Percentiles rank a stretch among this genome's conserved stretches.
Conservation (phyloP, 441 rosid species). For the Adansonia rubrostipa region DNA sequence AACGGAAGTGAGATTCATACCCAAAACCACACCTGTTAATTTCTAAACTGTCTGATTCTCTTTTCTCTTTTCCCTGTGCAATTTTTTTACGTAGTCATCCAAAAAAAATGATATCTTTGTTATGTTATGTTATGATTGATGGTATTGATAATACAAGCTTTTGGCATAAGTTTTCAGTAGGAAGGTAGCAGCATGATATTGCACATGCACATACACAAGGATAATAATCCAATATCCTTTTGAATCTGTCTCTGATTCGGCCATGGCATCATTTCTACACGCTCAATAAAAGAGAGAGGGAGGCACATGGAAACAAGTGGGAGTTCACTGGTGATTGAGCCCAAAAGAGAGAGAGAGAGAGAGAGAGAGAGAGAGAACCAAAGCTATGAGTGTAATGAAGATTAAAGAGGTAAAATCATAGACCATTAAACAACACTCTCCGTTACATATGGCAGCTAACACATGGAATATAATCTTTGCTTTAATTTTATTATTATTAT, state of each 20-base stretch:
- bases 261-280: conserved; percentile 20
- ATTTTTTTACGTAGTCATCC: not conserved
- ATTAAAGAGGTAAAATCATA: not conserved
- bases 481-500: not conserved
- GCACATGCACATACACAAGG: conserved; percentile 7
- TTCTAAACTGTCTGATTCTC: not conserved
- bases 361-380: too few relatives aligned
- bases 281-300: not conserved
- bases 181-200: not conserved
- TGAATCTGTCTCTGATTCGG: conserved; percentile 15
- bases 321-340: not conserved
- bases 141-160: not conserved
- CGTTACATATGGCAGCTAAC: not conserved
- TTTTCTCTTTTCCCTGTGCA: not conserved
- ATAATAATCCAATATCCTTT: conserved; percentile 2
- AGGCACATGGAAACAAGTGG: conserved; percentile 17
- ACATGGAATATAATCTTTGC: not conserved
- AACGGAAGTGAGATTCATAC: not conserved
- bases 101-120: not conserved
- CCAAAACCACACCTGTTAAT: not conserved
- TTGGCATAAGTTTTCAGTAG: not conserved
- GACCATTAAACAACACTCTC: conserved; percentile 2
- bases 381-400: not conserved
- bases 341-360: not conserved
- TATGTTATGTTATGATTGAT: not conserved